phyloP scores from a whole-genome alignment of 2,329 filamentous ascomycete genomes.

The Fusarium beomiforme region DNA sequence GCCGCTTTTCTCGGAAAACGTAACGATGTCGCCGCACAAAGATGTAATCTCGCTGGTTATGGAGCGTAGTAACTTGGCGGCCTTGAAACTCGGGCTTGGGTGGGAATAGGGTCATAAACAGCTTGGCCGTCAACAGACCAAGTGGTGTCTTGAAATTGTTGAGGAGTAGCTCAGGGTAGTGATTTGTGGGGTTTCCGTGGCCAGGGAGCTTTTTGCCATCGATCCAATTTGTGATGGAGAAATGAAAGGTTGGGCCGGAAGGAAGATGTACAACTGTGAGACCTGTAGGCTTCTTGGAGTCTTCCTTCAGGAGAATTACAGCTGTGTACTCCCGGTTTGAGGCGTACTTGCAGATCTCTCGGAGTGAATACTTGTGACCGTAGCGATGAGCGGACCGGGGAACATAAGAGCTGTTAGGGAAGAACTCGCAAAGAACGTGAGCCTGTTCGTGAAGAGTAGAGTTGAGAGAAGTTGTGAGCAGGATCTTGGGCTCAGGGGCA shows the following conservation, averaged over 20 bases:
- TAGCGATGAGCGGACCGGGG: slow-evolving; percentile 85
- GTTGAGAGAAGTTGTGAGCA: slow-evolving; percentile 91
- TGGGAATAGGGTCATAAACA: slow-evolving; percentile 74
- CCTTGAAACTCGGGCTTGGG: slow-evolving; percentile 84
- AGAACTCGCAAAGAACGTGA: slow-evolving; percentile 78
- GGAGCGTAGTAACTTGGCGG: slow-evolving; percentile 88
- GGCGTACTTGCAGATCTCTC: slow-evolving; percentile 90
- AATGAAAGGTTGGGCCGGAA: slow-evolving; percentile 89
- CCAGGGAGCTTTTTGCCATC: slow-evolving; percentile 88
- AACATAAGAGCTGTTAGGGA: slow-evolving; percentile 90
- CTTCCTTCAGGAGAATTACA: slow-evolving; percentile 86
- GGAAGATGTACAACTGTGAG: slow-evolving; percentile 88
- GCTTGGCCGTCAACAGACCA: slow-evolving; percentile 84
- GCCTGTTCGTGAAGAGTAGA: slow-evolving; percentile 88
- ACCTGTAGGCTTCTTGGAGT: slow-evolving; percentile 84
- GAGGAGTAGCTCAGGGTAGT: slow-evolving; percentile 88
- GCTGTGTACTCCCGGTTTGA: slow-evolving; percentile 84
- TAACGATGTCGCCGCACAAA: slow-evolving; percentile 93
- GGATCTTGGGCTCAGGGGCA: slow-evolving; percentile 78
- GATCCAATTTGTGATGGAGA: slow-evolving; percentile 89
- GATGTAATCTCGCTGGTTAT: slow-evolving; percentile 96
- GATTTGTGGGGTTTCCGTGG: slow-evolving; percentile 87
- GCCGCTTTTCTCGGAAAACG: slow-evolving; percentile 87
- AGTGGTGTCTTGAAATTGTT: slow-evolving; percentile 96
- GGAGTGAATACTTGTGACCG: slow-evolving; percentile 88